Evolutionary conservation across 139 green algal species (phyloP).

Genomic region (Desmodesmus armatus): DNA sequence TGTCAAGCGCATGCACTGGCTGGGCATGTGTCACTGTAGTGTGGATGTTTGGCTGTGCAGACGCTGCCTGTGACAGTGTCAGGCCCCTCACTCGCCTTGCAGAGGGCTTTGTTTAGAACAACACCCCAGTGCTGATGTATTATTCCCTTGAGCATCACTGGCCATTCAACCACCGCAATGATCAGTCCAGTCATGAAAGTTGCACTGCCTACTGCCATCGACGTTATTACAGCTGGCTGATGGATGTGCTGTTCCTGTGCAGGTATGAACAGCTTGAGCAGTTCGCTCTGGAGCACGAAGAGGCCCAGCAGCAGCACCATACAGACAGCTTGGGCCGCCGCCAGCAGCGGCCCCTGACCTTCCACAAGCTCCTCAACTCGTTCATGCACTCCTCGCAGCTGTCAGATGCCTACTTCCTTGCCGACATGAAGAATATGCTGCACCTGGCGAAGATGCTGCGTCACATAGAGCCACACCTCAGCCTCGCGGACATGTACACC

Average conservation of each 20-base stretch:
- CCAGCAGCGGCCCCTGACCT: neutral
- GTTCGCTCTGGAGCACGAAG: neutral
- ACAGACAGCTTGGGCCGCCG: neutral
- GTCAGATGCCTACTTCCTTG: constrained; percentile 11
- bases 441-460: neutral
- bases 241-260: neutral
- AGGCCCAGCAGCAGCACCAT: neutral
- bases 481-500: constrained; percentile 28
- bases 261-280: constrained; percentile 35
- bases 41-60: too few relatives aligned
- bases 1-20: too few relatives aligned
- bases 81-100: too few relatives aligned
- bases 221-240: too few relatives aligned
- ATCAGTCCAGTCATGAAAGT: too few relatives aligned
- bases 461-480: neutral
- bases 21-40: too few relatives aligned
- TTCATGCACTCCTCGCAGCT: constrained; percentile 6
- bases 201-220: too few relatives aligned
- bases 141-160: too few relatives aligned
- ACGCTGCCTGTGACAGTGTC: too few relatives aligned
- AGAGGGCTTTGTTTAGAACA: too few relatives aligned
- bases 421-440: constrained; percentile 35
- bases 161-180: too few relatives aligned
- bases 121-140: too few relatives aligned
- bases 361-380: constrained; percentile 15